Base-by-base conservation (phyloP, 2,329 filamentous ascomycete species). In the Penicillium sp. region DNA sequence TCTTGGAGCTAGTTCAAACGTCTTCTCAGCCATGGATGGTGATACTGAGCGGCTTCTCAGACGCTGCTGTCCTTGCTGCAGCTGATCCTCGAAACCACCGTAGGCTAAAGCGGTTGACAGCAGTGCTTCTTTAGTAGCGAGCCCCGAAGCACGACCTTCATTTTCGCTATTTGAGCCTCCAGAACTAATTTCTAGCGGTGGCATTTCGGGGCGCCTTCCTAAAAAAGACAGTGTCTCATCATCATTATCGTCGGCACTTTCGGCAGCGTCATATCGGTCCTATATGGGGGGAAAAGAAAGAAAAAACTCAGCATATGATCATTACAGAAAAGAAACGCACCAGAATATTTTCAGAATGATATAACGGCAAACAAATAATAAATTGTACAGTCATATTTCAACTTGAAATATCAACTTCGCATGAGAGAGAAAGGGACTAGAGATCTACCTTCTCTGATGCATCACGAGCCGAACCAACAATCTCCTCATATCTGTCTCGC, bases 151-250 rank as follows among this genome's bases (percentile, higher is more conserved):
- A 76, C 74, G 70, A 69, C 70, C 64, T 35, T 53, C 46, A 33
- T 53, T 43, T 18, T 54, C 23, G 45, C 40, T 55, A 55, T 55
- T 49, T 43, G 30, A 40, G 48, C 42, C 24, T 26, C 48, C n/a
- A 50, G 43, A 46, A 21, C 30, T 43, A 55, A 38, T 73, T 74
- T 75, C 73, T 71, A 70, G 59, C 52, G 60, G 62, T 74, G 78
- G 78, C 74, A 80, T 80, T 81, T 83, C 83, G 80, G 80, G 82
- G 82, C 81, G 77, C 74, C 77, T 75, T 68, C 71, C 83, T 86
- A 85, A 84, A 85, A 85, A 85, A 85, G 82, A 80, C 75, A 79
- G 68, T 52, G 74, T 67, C 57, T 72, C 68, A 67, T 74, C 69
- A 61, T 73, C 66, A 43, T 64, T 64, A 60, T 68, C 59, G 66